phyloP scores from a whole-genome alignment of 192 early-diverging fungal genomes.

The Coemansia sp. region DNA sequence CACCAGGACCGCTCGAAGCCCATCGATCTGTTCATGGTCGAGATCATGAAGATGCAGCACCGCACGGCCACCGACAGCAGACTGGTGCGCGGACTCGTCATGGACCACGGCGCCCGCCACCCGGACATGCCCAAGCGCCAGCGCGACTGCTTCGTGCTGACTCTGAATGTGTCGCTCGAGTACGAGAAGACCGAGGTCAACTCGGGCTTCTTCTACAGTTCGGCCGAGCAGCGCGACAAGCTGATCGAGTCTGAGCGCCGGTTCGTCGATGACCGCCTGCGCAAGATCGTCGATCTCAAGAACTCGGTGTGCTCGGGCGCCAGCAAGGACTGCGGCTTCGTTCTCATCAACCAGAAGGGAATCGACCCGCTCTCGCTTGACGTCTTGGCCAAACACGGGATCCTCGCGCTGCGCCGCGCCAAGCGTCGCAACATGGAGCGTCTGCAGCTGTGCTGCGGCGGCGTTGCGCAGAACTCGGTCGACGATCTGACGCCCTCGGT shows the following conservation, averaged over 20 bases:
- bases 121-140: conserved; percentile 99
- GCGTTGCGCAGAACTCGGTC: conserved; percentile 95
- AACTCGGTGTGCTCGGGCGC: conserved; percentile 86
- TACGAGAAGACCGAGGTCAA: conserved; percentile 99
- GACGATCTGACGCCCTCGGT: conserved; percentile 87
- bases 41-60: conserved; percentile 99
- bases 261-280: conserved; percentile 92
- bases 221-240: conserved; percentile 97
- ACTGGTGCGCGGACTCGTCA: conserved; percentile 89
- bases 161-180: conserved; percentile 96
- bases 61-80: conserved; percentile 96
- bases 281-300: conserved; percentile 96
- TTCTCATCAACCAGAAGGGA: conserved; percentile 99
- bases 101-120: conserved; percentile 99
- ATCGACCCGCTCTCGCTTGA: conserved; percentile 98
- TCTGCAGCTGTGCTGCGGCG: conserved; percentile 93
- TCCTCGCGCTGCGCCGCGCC: conserved; percentile 92
- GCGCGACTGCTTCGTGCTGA: conserved; percentile 86
- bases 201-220: conserved; percentile 98
- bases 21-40: conserved; percentile 99
- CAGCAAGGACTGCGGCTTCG: conserved; percentile 84
- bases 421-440: conserved; percentile 99
- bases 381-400: conserved; percentile 92
- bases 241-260: conserved; percentile 96
- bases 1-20: conserved; percentile 69